Conservation (phyloP, 129 eudicot genomes). For the Saussurea involucrata region DNA sequence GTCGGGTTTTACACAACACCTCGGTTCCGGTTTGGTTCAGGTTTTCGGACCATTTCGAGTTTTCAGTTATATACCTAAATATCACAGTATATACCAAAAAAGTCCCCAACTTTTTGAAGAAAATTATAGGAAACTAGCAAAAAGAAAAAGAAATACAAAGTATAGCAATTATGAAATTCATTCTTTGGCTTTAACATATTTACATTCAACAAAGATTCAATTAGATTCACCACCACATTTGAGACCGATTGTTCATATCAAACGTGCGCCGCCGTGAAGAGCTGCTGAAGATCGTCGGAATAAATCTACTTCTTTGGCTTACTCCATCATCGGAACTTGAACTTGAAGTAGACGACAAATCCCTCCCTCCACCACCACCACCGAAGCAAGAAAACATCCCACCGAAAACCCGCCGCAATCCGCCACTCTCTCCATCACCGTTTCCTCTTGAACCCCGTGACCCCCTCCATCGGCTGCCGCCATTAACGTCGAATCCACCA, state of each 20-base stretch:
- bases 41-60: too few relatives aligned
- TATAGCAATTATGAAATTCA: neutral
- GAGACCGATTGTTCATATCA: constrained; percentile 38
- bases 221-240: constrained; percentile 43
- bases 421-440: constrained; percentile 46
- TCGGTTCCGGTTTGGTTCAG: too few relatives aligned
- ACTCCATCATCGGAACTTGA: constrained; percentile 61
- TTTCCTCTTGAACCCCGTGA: constrained; percentile 68
- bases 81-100: too few relatives aligned
- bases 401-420: constrained; percentile 51
- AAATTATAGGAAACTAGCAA: neutral
- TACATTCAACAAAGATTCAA: neutral
- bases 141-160: neutral
- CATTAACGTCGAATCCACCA: constrained; percentile 58
- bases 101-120: neutral
- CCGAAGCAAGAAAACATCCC: constrained; percentile 73
- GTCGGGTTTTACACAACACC: too few relatives aligned
- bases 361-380: constrained; percentile 35
- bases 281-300: constrained; percentile 44
- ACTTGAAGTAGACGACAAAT: constrained; percentile 35
- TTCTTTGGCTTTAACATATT: neutral
- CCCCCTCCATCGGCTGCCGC: constrained; percentile 57
- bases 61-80: too few relatives aligned
- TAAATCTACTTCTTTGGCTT: constrained; percentile 42
- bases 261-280: constrained; percentile 43